A percentile compares a stretch with the other conserved stretches of the same genome.
phyloP scores from a whole-genome alignment of 2,329 filamentous ascomycete species.

The Colletotrichum orbiculare region DNA sequence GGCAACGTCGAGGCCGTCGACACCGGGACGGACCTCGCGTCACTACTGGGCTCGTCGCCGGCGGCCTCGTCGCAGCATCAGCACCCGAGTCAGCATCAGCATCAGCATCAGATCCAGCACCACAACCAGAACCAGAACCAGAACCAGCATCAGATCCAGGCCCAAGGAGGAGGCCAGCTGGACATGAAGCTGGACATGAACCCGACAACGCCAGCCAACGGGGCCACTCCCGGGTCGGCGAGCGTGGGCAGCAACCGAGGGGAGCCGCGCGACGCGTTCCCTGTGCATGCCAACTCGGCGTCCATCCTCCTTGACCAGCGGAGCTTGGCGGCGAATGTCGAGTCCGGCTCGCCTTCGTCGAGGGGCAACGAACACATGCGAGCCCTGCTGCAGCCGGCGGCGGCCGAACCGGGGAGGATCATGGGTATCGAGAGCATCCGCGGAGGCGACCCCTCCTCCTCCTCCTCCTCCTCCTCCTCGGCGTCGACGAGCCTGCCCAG shows the following conservation, averaged over 20 bases:
- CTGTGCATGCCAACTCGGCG: slow-evolving; percentile 1
- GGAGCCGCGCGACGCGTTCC: slow-evolving; percentile 8
- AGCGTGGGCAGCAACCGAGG: slow-evolving; percentile 25
- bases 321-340: slow-evolving; percentile 21
- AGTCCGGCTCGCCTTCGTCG: slow-evolving; percentile 22
- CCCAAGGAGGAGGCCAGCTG: too few relatives aligned
- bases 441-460: background rate
- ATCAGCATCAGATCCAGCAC: too few relatives aligned
- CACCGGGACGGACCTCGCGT: slow-evolving; percentile 47
- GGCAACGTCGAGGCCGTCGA: slow-evolving; percentile 50
- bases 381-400: slow-evolving; percentile 22
- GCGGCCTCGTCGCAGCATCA: slow-evolving; percentile 2
- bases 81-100: background rate
- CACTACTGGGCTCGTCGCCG: slow-evolving; percentile 28
- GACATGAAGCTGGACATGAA: slow-evolving; percentile 11
- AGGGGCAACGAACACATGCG: slow-evolving; percentile 25
- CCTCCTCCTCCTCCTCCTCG: slow-evolving; percentile 2
- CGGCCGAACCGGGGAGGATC: slow-evolving; percentile 21
- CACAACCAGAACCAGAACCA: too few relatives aligned
- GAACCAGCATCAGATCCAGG: slow-evolving; percentile 1
- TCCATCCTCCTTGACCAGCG: slow-evolving; percentile 16
- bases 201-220: slow-evolving; percentile 20
- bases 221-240: slow-evolving; percentile 26
- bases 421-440: slow-evolving; percentile 28
- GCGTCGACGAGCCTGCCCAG: slow-evolving; percentile 36